phyloP scores from a whole-genome alignment of 768 basidiomycete genomes.

The Trametes villosa region DNA sequence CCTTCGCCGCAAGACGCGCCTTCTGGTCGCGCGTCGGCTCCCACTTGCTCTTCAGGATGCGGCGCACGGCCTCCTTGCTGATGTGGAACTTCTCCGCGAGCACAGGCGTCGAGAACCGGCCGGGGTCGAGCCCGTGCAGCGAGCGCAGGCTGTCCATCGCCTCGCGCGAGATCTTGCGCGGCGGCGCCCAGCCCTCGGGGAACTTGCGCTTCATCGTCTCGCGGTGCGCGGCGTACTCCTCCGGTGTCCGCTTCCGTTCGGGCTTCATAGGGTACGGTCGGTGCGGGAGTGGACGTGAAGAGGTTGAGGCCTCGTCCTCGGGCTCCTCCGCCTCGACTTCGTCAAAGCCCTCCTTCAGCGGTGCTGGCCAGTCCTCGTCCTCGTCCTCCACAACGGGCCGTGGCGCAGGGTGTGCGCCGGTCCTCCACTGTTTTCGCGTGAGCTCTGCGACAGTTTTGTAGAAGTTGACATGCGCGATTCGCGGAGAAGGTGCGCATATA shows the following conservation, averaged over 20 bases:
- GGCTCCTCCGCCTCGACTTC: slow-evolving; percentile 2
- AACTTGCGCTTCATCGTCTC: slow-evolving; percentile 38
- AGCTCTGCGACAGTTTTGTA: slow-evolving; percentile 31
- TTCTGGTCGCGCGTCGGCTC: slow-evolving; percentile 40
- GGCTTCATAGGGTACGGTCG: slow-evolving; percentile 14
- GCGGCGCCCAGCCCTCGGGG: slow-evolving; percentile 53
- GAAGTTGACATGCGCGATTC: slow-evolving; percentile 25
- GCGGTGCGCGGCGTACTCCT: slow-evolving; percentile 35
- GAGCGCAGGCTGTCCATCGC: slow-evolving; percentile 55
- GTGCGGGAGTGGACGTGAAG: slow-evolving; percentile 8
- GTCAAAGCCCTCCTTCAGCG: slow-evolving; percentile 10
- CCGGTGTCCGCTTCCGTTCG: slow-evolving; percentile 29
- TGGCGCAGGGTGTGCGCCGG: slow-evolving; percentile 30
- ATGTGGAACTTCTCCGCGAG: slow-evolving; percentile 54
- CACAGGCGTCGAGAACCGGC: slow-evolving; percentile 43
- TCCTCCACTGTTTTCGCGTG: slow-evolving; percentile 28
- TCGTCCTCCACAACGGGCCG: slow-evolving; percentile 22
- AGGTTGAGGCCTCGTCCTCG: slow-evolving; percentile 7
- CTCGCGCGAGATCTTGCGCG: slow-evolving; percentile 53
- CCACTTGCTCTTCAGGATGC: slow-evolving; percentile 53
- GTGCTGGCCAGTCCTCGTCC: slow-evolving; percentile 13
- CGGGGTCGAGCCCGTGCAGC: slow-evolving; percentile 48
- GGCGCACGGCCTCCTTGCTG: slow-evolving; percentile 53
- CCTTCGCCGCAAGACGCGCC: slow-evolving; percentile 34
- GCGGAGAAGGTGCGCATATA: background rate